A percentile compares a stretch with the other conserved stretches of the same genome.
Conservation (phyloP, 75 land plant species). For the Sequoiadendron giganteum region DNA sequence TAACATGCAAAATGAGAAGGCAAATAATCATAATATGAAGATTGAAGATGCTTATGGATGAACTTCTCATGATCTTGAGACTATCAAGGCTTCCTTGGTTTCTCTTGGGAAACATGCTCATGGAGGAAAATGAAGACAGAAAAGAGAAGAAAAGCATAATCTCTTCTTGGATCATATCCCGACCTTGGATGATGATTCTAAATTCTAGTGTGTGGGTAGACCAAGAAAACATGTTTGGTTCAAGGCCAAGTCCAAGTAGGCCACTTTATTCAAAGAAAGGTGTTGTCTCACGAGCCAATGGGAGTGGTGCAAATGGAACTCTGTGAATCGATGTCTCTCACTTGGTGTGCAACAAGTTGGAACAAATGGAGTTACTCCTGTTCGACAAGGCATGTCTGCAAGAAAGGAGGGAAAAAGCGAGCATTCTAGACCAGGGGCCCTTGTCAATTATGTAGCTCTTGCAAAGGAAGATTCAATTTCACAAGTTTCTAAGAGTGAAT, state of each 20-base stretch:
- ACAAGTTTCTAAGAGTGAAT: conserved; percentile 39
- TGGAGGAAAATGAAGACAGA: no score
- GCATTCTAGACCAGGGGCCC: conserved; percentile 45
- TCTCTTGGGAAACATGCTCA: no score
- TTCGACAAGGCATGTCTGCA: conserved; percentile 24
- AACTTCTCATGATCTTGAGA: no score
- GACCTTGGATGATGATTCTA: no score
- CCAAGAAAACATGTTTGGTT: conserved; percentile 74
- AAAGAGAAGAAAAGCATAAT: no score
- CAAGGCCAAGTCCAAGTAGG: conserved; percentile 83
- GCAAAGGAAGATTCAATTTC: conserved; percentile 71
- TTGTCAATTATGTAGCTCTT: conserved; percentile 76
- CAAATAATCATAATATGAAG: no score
- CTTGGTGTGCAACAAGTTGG: conserved; percentile 37
- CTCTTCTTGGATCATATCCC: no score
- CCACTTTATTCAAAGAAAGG: conserved; percentile 57
- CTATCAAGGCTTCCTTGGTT: no score
- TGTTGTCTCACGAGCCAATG: conserved; percentile 61
- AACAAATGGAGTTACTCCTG: conserved; percentile 45
- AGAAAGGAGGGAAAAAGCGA: conserved; percentile 67
- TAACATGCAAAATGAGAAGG: no score
- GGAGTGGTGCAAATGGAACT: conserved; percentile 48
- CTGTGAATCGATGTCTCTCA: conserved; percentile 69
- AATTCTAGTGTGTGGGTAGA: no score
- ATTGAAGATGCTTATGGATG: no score